These are phyloP conservation scores for Aspergillus sparsus DNA, from an alignment of 495 filamentous ascomycete species.

Conservation along the genomic window DNA sequence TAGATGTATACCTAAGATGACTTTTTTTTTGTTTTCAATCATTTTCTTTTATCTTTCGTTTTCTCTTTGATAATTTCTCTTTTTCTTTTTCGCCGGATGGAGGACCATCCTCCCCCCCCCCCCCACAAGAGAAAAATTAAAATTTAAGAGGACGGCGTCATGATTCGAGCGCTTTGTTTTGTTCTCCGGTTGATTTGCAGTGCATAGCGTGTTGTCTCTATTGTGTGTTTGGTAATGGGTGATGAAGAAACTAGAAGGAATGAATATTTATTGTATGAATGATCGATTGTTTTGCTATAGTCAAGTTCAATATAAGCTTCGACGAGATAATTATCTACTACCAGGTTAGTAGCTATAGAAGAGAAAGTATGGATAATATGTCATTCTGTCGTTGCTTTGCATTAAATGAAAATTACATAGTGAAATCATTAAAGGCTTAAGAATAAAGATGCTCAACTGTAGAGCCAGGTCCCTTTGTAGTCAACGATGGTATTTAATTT, in stretches of 20 bases:
- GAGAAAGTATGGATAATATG: no score
- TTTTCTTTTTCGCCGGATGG: not conserved
- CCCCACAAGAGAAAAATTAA: not conserved
- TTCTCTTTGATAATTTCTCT: not conserved
- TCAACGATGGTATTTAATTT: no score
- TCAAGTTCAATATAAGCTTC: not conserved
- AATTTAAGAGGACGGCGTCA: slow-evolving; percentile 14
- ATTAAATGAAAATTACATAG: no score
- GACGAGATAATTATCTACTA: not conserved
- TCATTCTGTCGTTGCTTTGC: no score
- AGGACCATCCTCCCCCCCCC: not conserved
- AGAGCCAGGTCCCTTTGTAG: no score
- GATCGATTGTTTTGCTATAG: not conserved
- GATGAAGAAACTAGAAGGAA: slow-evolving; percentile 9
- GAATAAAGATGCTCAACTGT: no score
- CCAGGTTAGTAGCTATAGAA: not conserved
- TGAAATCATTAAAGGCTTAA: no score
- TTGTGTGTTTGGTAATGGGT: slow-evolving; percentile 3
- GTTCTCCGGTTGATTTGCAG: not conserved
- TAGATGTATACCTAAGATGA: slow-evolving; percentile 19
- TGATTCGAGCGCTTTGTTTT: slow-evolving; percentile 1
- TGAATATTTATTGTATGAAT: not conserved
- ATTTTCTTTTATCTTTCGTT: slow-evolving; percentile 4
- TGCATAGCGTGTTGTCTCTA: slow-evolving; percentile 11
- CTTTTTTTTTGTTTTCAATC: slow-evolving; percentile 5